phyloP scores from a whole-genome alignment of 179 eudicot genomes.

The Patellifolia procumbens region DNA sequence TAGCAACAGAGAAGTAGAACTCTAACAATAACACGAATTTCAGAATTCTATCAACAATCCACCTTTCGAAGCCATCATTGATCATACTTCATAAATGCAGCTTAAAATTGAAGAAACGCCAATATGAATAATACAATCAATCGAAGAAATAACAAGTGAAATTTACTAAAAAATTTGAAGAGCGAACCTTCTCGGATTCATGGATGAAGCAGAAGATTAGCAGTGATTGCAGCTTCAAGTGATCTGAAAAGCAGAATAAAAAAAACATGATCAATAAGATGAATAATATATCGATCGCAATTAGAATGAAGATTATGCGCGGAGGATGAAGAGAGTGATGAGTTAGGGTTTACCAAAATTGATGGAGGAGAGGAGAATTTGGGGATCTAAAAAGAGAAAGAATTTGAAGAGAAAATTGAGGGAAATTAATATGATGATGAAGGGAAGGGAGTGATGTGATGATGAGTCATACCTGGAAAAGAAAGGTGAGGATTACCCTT shows the following conservation, averaged over 20 bases:
- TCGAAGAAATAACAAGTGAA: background rate
- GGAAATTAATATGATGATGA: background rate
- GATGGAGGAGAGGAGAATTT: background rate
- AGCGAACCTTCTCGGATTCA: constrained; percentile 24
- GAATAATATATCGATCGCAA: too few species aligned
- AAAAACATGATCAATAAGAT: background rate
- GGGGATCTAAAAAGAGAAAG: background rate
- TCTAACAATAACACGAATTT: background rate
- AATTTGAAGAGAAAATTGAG: constrained; percentile 10
- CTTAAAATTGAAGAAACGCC: background rate
- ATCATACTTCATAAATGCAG: background rate
- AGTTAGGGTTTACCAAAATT: constrained; percentile 10
- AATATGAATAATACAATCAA: background rate
- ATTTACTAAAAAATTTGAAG: background rate
- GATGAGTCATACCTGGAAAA: background rate
- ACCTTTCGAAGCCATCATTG: background rate
- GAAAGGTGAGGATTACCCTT: background rate
- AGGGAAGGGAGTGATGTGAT: background rate
- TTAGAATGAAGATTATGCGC: too few species aligned
- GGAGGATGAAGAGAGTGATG: too few species aligned
- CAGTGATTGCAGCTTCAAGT: background rate
- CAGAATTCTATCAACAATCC: background rate
- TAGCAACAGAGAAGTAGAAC: too few species aligned
- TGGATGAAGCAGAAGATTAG: constrained; percentile 4
- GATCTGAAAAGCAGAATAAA: background rate